A percentile compares a stretch with the other conserved stretches of the same genome.
phyloP scores from a whole-genome alignment of 176 grass and related monocot genomes.

The Elaeis guineensis region DNA sequence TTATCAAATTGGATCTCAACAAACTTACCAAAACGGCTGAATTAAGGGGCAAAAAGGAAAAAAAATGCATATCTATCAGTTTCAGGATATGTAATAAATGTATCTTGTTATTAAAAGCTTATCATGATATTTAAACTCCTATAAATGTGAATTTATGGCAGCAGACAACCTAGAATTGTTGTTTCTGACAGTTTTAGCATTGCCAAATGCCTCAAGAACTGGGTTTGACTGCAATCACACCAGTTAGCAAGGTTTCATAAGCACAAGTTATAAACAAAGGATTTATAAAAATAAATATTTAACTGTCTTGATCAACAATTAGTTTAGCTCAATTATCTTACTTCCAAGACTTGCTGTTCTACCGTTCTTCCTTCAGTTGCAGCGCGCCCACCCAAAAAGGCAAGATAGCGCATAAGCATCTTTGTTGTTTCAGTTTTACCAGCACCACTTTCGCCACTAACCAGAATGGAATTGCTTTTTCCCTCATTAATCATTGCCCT shows the following conservation, averaged over 20 bases:
- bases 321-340: constrained; percentile 32
- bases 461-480: constrained; percentile 95
- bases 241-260: constrained; percentile 7
- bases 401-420: constrained; percentile 99
- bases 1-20: constrained; percentile 99
- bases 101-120: too few species aligned
- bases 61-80: too few species aligned
- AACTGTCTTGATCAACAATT: too few species aligned
- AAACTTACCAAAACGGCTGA: constrained; percentile 99
- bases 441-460: constrained; percentile 97
- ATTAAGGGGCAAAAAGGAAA: constrained; percentile 23
- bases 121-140: constrained; percentile 9
- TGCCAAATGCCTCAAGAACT: constrained; percentile 99
- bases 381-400: constrained; percentile 84
- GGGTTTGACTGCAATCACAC: constrained; percentile 86
- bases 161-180: constrained; percentile 82
- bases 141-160: not conserved
- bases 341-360: constrained; percentile 98
- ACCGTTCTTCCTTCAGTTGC: constrained; percentile 97
- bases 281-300: too few species aligned
- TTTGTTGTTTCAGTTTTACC: constrained; percentile 99
- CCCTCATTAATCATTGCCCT: constrained; percentile 94
- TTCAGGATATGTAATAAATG: too few species aligned
- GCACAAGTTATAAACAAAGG: too few species aligned
- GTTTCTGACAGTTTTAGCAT: constrained; percentile 98